Base-by-base conservation (phyloP, 768 basidiomycete species). In the Russula dissimulans region DNA sequence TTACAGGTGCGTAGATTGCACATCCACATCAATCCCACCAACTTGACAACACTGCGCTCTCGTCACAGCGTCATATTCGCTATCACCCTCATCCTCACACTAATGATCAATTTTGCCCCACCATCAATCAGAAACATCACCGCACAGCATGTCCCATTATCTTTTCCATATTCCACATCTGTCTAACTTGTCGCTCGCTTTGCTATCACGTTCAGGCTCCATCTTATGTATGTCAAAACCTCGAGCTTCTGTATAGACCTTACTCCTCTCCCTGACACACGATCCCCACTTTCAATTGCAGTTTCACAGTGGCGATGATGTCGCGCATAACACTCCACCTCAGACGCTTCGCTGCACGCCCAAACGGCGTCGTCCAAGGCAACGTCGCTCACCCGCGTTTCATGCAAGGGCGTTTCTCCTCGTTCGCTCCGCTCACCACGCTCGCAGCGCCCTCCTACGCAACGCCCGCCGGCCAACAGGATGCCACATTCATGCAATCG, bases 261-360 rank as follows among this genome's bases (percentile, higher is more conserved):
- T 12, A 3, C 5, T 32, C n/a, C 32, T 5, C 34, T 3, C 4
- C 41, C 31, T 56, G 14, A 47, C 18, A 26, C 4, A 10, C 18
- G 3, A 9, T 8, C 17, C 3, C 14, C 31, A 1, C 22, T 38
- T 26, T 26, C 2, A 26, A 26, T 12, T 38, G 36, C 7, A 60
- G 60, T 12, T 18, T 67, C 32, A 66, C 79, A 71, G 81, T 86
- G 11, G 75, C 82, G 0, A 86, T 85, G 81, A 84, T 85, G 78
- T 85, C 83, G 3, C 78, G 85, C 8, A 85, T 86, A 51, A 85
- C 84, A 1, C 76, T 86, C 29, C 81, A 79, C 67, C 74, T 86
- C 10, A 48, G 22, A 11, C 32, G 57, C 3, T 53, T 47, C 18
- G 44, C 44, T 11, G 18, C 78, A 71, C 66, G 81, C 14, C 43